Percentiles rank a stretch among this genome's conserved stretches.
These are phyloP conservation scores for Naematelia encephala DNA, from an alignment of 768 basidiomycete species.

Conservation along the genomic window DNA sequence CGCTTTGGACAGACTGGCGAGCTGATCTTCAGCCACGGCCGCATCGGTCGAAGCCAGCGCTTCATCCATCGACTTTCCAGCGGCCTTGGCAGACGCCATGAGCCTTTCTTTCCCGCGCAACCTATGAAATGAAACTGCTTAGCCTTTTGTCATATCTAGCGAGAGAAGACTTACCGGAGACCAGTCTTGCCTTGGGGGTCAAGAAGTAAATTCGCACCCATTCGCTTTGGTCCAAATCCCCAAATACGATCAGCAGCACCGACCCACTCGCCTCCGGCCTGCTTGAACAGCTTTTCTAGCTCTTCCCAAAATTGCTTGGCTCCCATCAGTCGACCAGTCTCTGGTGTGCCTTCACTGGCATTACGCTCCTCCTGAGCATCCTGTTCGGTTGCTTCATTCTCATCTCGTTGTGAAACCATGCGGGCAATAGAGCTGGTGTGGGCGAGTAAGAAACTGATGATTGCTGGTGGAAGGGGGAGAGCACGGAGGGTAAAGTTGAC, in stretches of 20 bases:
- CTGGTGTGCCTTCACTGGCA: constrained; percentile 55
- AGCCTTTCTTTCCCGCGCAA: constrained; percentile 32
- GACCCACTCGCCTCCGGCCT: constrained; percentile 74
- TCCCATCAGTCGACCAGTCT: constrained; percentile 70
- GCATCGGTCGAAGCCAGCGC: constrained; percentile 38
- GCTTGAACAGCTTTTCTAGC: constrained; percentile 62
- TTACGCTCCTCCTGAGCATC: constrained; percentile 29
- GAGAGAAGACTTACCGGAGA: constrained; percentile 40
- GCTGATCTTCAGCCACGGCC: constrained; percentile 25
- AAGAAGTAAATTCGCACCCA: constrained; percentile 80
- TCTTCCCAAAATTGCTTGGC: constrained; percentile 71
- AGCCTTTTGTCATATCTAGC: too few relatives aligned
- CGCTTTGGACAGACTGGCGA: constrained; percentile 15
- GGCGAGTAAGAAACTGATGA: constrained; percentile 73
- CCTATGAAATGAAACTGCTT: too few relatives aligned
- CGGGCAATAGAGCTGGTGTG: constrained; percentile 64
- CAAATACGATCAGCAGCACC: constrained; percentile 69
- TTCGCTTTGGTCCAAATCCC: constrained; percentile 86
- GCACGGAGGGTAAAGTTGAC: constrained; percentile 83
- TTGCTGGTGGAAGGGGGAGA: constrained; percentile 65
- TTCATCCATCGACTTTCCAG: constrained; percentile 46
- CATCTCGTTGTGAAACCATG: constrained; percentile 56
- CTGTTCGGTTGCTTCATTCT: constrained; percentile 23
- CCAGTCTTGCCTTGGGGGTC: constrained; percentile 57
- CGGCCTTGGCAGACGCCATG: constrained; percentile 36